These are phyloP conservation scores for Colletotrichum truncatum DNA, from an alignment of 2,329 filamentous ascomycete genomes.

Conservation along the genomic window DNA sequence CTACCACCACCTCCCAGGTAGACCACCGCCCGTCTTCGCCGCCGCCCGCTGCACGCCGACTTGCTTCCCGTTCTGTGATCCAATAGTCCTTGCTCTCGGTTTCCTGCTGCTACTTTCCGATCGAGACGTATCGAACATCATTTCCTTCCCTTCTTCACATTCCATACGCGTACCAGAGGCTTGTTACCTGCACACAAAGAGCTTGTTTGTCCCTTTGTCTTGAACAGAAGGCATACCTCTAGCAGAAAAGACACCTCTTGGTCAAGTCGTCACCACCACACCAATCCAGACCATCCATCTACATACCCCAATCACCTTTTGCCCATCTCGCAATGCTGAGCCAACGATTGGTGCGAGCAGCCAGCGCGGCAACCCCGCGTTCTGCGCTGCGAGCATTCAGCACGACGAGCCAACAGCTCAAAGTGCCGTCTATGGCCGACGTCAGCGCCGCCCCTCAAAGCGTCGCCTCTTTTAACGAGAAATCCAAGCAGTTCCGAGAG, in stretches of 20 bases:
- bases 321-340: constrained; percentile 57
- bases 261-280: constrained; percentile 9
- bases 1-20: neutral
- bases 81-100: constrained; percentile 26
- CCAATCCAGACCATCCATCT: neutral
- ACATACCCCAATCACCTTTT: constrained; percentile 7
- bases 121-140: constrained; percentile 26
- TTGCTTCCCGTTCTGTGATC: constrained; percentile 28
- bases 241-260: constrained; percentile 22
- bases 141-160: constrained; percentile 19
- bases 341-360: constrained; percentile 58
- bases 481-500: constrained; percentile 88
- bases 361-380: constrained; percentile 54
- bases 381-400: constrained; percentile 65
- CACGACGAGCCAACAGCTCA: constrained; percentile 56
- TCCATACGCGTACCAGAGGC: constrained; percentile 23
- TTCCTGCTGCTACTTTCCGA: constrained; percentile 27
- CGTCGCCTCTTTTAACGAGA: constrained; percentile 79
- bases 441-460: constrained; percentile 73
- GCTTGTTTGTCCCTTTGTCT: constrained; percentile 17
- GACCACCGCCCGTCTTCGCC: constrained; percentile 11
- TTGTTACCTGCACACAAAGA: constrained; percentile 30
- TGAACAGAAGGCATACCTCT: constrained; percentile 4
- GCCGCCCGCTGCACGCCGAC: constrained; percentile 19
- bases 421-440: constrained; percentile 84